These are phyloP conservation scores for Fusarium setosum DNA, from an alignment of 2,329 filamentous ascomycete genomes.

Conservation along the genomic window DNA sequence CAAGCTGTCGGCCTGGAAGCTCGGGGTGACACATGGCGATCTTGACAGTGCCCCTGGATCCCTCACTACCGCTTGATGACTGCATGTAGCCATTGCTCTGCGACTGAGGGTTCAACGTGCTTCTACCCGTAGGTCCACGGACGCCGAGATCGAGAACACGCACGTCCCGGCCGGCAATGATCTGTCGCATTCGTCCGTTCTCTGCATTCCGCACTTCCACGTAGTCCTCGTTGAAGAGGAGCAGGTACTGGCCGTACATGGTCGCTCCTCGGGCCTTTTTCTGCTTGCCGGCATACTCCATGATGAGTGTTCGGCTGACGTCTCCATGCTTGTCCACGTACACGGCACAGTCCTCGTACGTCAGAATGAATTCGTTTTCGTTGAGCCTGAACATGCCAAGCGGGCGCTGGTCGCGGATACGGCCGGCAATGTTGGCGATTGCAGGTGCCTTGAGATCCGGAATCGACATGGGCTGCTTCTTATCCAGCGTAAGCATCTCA, in stretches of 20 bases:
- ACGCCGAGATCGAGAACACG: constrained; percentile 89
- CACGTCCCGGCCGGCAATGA: constrained; percentile 92
- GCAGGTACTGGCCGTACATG: constrained; percentile 89
- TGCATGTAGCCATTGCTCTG: constrained; percentile 49
- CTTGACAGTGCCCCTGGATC: constrained; percentile 83
- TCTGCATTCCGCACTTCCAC: constrained; percentile 97
- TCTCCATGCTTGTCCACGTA: constrained; percentile 99
- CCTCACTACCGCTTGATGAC: constrained; percentile 53
- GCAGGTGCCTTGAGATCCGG: constrained; percentile 84
- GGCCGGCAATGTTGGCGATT: constrained; percentile 85
- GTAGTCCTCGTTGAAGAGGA: constrained; percentile 96
- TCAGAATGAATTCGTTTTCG: constrained; percentile 91
- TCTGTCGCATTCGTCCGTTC: constrained; percentile 92
- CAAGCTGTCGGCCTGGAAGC: constrained; percentile 83
- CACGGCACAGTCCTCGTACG: constrained; percentile 95
- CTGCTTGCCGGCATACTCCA: constrained; percentile 96
- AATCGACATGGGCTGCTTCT: constrained; percentile 94
- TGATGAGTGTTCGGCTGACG: constrained; percentile 91
- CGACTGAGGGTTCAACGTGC: constrained; percentile 50
- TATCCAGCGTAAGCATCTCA: constrained; percentile 95
- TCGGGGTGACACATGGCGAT: constrained; percentile 96
- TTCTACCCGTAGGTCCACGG: constrained; percentile 67
- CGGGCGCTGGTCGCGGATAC: constrained; percentile 85
- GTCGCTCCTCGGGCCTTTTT: constrained; percentile 84
- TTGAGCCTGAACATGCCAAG: constrained; percentile 97